Evolutionary conservation across 2,329 filamentous ascomycete species (phyloP), one percentile per base, ranked within the genome.

Genomic region (Colletotrichum graminicola): DNA sequence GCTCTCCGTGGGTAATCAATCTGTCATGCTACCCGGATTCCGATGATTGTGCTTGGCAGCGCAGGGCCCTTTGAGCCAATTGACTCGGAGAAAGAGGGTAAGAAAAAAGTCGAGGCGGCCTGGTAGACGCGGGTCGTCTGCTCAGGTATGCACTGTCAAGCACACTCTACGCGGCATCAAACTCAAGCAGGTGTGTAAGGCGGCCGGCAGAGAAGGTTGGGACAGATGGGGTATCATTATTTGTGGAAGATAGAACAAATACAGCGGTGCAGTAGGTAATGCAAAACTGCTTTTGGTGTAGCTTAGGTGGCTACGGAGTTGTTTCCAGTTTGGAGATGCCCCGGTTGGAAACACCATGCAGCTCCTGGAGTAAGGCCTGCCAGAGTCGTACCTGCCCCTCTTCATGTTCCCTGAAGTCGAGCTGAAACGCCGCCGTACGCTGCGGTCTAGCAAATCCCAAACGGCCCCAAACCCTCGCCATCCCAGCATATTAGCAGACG

Each of bases 401-500:
- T 59, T 52, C 51, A 62, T 41, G 26, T 62, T 26, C 26, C 49
- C 61, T 63, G 61, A 63, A 36, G 21, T 63, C 8, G 69, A 75
- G 75, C 75, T 82, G 81, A 83, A 83, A 83, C 82, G 75, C 73
- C 76, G 75, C 75, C 75, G 75, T 76, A 75, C 75, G 75, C 78
- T 76, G 75, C 75, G 74, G 21, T 66, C 71, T 71, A 70, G 57
- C 65, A 75, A 75, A 75, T 73, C 74, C 76, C 74, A 80, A 78
- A 80, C 79, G 67, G 70, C 73, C 60, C 60, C 75, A 77, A 49
- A 71, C 34, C 54, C 41, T 36, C 56, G 63, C 63, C 43, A 41
- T 41, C 12, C 32, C 23, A 36, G 29, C 14, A 21, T 32, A 10
- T 18, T 29, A 29, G 29, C 29, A 29, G 29, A 29, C 29, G 41